phyloP scores from a whole-genome alignment of 1,139 yeast species.

The Yamadazyma triangularis region DNA sequence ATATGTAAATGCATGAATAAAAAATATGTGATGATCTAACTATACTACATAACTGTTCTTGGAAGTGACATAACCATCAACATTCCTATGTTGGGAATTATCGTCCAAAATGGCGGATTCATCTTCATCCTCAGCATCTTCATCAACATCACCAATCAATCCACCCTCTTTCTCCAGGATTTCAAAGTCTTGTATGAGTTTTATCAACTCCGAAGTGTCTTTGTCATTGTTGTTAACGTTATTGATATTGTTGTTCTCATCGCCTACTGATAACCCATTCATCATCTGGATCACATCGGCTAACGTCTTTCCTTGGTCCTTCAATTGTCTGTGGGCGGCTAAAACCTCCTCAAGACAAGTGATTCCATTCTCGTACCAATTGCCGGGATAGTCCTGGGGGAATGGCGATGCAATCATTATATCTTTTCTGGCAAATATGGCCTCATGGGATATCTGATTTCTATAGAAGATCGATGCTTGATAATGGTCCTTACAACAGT shows the following conservation, averaged over 20 bases:
- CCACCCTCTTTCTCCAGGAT: slow-evolving; percentile 43
- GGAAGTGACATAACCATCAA: slow-evolving; percentile 36
- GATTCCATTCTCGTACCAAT: slow-evolving; percentile 54
- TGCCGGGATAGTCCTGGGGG: slow-evolving; percentile 28
- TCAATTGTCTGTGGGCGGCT: slow-evolving; percentile 42
- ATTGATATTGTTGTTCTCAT: slow-evolving; percentile 13
- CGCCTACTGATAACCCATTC: slow-evolving; percentile 44
- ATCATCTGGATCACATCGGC: slow-evolving; percentile 50
- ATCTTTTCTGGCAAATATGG: slow-evolving; percentile 65
- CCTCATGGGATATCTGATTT: slow-evolving; percentile 70
- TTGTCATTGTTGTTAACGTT: too few species aligned
- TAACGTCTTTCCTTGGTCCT: slow-evolving; percentile 45
- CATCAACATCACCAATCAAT: slow-evolving; percentile 14
- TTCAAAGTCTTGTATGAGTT: slow-evolving; percentile 42
- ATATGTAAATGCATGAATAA: too few species aligned
- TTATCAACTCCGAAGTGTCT: slow-evolving; percentile 33
- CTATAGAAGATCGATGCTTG: slow-evolving; percentile 76
- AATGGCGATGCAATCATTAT: slow-evolving; percentile 44
- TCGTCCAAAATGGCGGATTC: slow-evolving; percentile 13
- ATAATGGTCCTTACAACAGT: slow-evolving; percentile 76
- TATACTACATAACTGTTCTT: slow-evolving; percentile 29
- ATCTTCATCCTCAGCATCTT: slow-evolving; percentile 13
- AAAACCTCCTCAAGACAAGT: slow-evolving; percentile 75
- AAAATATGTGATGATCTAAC: too few species aligned
- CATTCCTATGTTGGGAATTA: too few species aligned